Percentiles rank a stretch among this genome's conserved stretches.
Evolutionary conservation across 2,329 filamentous ascomycete species (phyloP).

Genomic region (Chaetomium sp.): DNA sequence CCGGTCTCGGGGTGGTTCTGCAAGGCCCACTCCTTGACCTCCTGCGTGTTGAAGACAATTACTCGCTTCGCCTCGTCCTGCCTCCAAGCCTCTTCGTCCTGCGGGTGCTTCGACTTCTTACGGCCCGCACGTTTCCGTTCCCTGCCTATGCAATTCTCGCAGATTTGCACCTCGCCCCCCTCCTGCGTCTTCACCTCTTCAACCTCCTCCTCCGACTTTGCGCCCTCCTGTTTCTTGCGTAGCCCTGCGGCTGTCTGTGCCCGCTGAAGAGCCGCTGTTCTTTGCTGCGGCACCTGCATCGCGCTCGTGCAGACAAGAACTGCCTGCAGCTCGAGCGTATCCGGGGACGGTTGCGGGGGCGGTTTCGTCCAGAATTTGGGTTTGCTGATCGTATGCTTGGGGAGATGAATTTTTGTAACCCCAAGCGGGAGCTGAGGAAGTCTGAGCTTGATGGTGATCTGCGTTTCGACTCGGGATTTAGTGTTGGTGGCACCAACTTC

Average conservation of each 20-base stretch:
- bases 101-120: constrained; percentile 90
- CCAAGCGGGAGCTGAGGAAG: constrained; percentile 74
- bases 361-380: constrained; percentile 84
- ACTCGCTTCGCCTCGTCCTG: constrained; percentile 78
- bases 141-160: constrained; percentile 83
- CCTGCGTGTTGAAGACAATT: constrained; percentile 87
- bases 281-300: constrained; percentile 71
- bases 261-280: constrained; percentile 66
- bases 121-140: constrained; percentile 88
- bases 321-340: constrained; percentile 77
- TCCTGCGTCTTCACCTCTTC: constrained; percentile 65
- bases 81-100: constrained; percentile 87
- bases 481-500: constrained; percentile 67
- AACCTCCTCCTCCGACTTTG: constrained; percentile 35
- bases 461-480: constrained; percentile 94
- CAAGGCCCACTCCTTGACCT: constrained; percentile 77
- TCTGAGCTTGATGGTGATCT: constrained; percentile 85
- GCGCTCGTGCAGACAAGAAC: constrained; percentile 90
- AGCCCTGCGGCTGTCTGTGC: constrained; percentile 50
- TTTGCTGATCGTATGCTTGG: constrained; percentile 89
- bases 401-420: constrained; percentile 80
- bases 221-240: background rate
- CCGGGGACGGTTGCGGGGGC: constrained; percentile 63
- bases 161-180: constrained; percentile 93
- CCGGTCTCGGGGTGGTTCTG: constrained; percentile 40